A percentile compares a stretch with the other conserved stretches of the same genome.
Evolutionary conservation across 257 asterid species (phyloP).

Genomic region (Jaltomata sinuosa): DNA sequence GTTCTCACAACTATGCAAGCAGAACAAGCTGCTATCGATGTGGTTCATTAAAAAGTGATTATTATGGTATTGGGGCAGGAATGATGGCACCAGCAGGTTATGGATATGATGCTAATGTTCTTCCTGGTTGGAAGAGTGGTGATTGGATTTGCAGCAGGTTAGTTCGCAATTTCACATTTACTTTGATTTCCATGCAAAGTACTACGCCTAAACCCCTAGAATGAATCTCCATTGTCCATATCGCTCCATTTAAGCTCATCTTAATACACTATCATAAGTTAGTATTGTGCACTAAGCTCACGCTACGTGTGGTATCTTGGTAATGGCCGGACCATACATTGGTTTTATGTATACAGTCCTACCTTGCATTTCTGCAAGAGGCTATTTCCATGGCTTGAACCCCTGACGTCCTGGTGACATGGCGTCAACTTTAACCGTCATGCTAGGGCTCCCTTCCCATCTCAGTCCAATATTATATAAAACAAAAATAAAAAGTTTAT

Average conservation of each 20-base stretch:
- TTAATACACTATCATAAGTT: neutral
- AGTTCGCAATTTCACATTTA: neutral
- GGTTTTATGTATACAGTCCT: neutral
- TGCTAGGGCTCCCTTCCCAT: neutral
- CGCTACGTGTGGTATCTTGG: neutral
- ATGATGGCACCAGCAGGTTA: slow-evolving; percentile 15
- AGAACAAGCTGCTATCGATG: slow-evolving; percentile 62
- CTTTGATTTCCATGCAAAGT: neutral
- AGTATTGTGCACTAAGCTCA: neutral
- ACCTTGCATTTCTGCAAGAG: neutral
- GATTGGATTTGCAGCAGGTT: slow-evolving; percentile 86
- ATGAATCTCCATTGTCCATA: neutral
- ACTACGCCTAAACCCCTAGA: neutral
- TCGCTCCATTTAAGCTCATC: neutral
- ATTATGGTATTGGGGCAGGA: slow-evolving; percentile 26
- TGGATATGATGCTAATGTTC: slow-evolving; percentile 24
- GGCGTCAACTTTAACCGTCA: neutral
- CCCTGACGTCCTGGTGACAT: neutral
- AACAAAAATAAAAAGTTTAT: neutral
- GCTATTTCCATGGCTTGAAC: neutral
- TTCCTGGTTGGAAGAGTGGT: slow-evolving; percentile 89
- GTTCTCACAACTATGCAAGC: slow-evolving; percentile 84
- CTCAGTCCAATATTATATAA: neutral
- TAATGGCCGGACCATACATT: neutral
- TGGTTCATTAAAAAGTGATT: slow-evolving; percentile 37